Evolutionary conservation across 2,329 filamentous ascomycete genomes (phyloP).

Genomic region (Cryphonectria parasitica): DNA sequence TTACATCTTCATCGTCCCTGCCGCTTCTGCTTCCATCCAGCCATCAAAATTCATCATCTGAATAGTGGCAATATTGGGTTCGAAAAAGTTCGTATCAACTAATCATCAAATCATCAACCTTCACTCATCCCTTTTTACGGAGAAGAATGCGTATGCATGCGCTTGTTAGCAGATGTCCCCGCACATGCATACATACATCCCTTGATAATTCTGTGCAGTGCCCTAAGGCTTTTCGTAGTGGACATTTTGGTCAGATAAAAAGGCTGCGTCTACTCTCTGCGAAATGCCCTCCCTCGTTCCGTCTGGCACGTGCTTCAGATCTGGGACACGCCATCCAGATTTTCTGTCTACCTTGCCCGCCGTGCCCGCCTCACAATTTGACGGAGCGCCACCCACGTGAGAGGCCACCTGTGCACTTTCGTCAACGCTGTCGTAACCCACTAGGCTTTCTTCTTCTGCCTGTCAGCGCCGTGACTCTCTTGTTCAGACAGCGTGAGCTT

Average conservation of each 20-base stretch:
- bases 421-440: neutral
- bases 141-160: neutral
- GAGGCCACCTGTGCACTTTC: neutral
- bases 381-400: neutral
- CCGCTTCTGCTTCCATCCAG: neutral
- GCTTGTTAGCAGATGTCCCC: neutral
- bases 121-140: neutral
- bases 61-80: neutral
- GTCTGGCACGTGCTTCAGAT: conserved; percentile 18
- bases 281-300: conserved; percentile 8
- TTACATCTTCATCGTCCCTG: conserved; percentile 3
- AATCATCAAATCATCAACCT: neutral
- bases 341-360: neutral
- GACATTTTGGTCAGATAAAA: neutral
- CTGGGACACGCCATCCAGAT: conserved; percentile 4
- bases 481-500: neutral
- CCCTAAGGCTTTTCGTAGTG: neutral
- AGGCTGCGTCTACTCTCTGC: neutral
- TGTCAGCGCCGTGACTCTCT: neutral
- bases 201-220: neutral
- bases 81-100: neutral
- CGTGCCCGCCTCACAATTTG: neutral
- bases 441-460: neutral
- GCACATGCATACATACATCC: neutral
- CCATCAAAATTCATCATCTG: neutral